These are phyloP conservation scores for Pythium sp. DNA, from an alignment of 352 stramenopile genomes.

Conservation along the genomic window DNA sequence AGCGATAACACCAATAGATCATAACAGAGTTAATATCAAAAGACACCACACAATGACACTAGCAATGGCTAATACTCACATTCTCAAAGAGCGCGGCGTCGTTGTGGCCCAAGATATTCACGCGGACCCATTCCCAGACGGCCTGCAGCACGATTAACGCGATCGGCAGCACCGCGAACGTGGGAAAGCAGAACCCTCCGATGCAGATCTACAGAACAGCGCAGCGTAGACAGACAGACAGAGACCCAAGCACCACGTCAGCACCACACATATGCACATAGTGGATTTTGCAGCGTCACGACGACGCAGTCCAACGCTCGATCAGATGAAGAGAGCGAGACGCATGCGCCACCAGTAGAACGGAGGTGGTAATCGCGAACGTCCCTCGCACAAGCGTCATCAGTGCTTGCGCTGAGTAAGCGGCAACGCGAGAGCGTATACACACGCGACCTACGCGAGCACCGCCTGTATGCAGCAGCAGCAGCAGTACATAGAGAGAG, in stretches of 20 bases:
- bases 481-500: conserved; percentile 1
- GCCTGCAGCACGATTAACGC: conserved; percentile 67
- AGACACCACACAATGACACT: not conserved
- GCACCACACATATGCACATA: not conserved
- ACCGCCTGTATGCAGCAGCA: not conserved
- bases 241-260: not conserved
- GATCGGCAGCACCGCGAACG: conserved; percentile 74
- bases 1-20: not conserved
- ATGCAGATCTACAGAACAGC: conserved; percentile 67
- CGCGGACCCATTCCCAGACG: conserved; percentile 69
- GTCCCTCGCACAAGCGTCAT: not conserved
- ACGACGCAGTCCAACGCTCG: not conserved
- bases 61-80: conserved; percentile 19
- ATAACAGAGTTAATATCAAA: conserved; percentile 1
- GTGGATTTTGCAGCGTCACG: not conserved
- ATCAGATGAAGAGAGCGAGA: not conserved
- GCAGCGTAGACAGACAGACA: not conserved
- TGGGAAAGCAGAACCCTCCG: conserved; percentile 69
- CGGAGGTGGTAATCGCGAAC: not conserved
- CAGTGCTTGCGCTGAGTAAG: not conserved
- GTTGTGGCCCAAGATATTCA: conserved; percentile 53
- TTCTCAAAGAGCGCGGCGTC: conserved; percentile 48
- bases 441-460: not conserved
- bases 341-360: not conserved
- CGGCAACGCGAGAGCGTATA: not conserved